Evolutionary conservation across 2,329 filamentous ascomycete genomes (phyloP), one percentile per base, ranked within the genome.

Genomic region (Fusarium chaquense): DNA sequence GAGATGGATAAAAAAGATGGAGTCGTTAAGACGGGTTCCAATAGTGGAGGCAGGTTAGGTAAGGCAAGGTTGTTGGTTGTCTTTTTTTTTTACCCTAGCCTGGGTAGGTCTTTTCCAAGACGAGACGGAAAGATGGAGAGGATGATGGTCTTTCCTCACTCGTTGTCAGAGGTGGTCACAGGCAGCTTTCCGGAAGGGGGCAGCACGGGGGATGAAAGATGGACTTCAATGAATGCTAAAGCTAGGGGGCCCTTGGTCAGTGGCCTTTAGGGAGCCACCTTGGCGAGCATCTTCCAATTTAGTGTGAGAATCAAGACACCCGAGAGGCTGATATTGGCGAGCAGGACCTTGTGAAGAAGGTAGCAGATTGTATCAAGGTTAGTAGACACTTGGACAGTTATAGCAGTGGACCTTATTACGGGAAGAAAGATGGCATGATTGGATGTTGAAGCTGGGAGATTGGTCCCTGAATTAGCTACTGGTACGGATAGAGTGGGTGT

Each of bases 1-100:
- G 62, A 54, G 62, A 69, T 67, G 70, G 56, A 70, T 64, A 65
- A 73, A 71, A 68, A 71, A 67, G 70, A 67, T 73, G 73, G 73
- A 71, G 73, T 75, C 71, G 73, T 73, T 64, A 65, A 62, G 49
- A 52, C 49, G 32, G 49, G 62, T 63, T 63, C 38, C 30, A 46
- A 26, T 35, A 56, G 53, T 56, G 53, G 53, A 56, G 52, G 52
- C 32, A 55, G 38, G 59, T 64, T 49, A 64, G 58, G 62, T 64
- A 66, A 67, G 70, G 59, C 62, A 69, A 69, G 66, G 71, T 67
- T 67, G 70, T 71, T 52, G 49, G 33, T 64, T 44, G 24, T 44
- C 30, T 36, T 61, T 62, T 59, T 44, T 58, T 63, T 46, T 46
- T 10, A 20, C 18, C 26, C 43, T 40, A 22, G 36, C 10, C n/a